A percentile compares a stretch with the other conserved stretches of the same genome.
These are phyloP conservation scores for Nicotiana attenuata DNA, from an alignment of 257 asterid species.

Conservation along the genomic window DNA sequence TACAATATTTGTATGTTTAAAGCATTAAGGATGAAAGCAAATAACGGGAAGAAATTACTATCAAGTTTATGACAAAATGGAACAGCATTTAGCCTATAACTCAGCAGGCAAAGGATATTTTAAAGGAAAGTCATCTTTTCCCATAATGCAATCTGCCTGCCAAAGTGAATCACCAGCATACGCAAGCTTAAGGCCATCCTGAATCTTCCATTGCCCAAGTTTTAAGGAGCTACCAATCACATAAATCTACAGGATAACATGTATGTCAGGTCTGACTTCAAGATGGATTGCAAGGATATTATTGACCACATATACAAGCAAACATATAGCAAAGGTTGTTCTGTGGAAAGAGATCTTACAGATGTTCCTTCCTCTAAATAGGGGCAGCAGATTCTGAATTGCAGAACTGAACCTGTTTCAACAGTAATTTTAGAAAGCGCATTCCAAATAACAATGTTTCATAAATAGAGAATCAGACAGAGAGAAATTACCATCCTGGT, in stretches of 20 bases:
- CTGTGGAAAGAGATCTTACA: constrained; percentile 38
- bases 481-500: constrained; percentile 44
- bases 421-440: constrained; percentile 6
- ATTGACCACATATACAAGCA: background rate
- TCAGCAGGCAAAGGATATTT: constrained; percentile 64
- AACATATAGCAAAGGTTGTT: background rate
- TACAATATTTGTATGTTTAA: constrained; percentile 78
- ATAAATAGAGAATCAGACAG: background rate
- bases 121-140: constrained; percentile 74
- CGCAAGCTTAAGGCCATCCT: constrained; percentile 54
- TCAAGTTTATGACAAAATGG: constrained; percentile 10
- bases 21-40: constrained; percentile 41
- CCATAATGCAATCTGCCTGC: constrained; percentile 66
- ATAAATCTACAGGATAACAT: constrained; percentile 40
- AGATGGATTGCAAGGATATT: background rate
- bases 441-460: background rate
- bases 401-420: constrained; percentile 60
- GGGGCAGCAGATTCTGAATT: constrained; percentile 85
- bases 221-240: constrained; percentile 72
- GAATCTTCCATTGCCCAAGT: constrained; percentile 82
- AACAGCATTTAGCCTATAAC: constrained; percentile 8
- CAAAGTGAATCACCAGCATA: constrained; percentile 78
- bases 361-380: constrained; percentile 62
- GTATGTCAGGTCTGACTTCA: constrained; percentile 1
- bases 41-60: background rate